Evolutionary conservation across 176 grass and related monocot species (phyloP).

Genomic region (Alopecurus myosuroides): DNA sequence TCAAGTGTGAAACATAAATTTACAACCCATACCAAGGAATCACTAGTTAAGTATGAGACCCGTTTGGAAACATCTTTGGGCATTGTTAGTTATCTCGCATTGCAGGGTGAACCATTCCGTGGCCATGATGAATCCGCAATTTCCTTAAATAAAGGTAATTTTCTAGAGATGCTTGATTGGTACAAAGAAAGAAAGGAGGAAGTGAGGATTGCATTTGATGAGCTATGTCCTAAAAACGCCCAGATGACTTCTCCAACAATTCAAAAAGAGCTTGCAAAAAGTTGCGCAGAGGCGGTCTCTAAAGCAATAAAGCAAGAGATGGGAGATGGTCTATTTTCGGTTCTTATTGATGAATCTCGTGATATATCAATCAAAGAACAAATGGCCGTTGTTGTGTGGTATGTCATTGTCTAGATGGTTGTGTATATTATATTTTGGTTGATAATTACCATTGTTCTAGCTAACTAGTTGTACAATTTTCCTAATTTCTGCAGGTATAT

Average conservation of each 20-base stretch:
- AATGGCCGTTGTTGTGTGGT: too few species aligned
- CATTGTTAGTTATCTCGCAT: neutral
- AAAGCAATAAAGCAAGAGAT: neutral
- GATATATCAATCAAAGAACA: too few species aligned
- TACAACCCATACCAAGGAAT: too few species aligned
- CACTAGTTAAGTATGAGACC: too few species aligned
- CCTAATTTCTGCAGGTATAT: too few species aligned
- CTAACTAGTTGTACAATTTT: too few species aligned
- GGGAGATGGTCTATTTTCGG: too few species aligned
- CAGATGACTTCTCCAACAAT: neutral
- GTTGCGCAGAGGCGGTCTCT: neutral
- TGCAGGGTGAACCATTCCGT: neutral
- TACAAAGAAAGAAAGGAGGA: neutral
- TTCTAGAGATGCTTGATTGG: neutral
- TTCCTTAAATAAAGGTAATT: neutral
- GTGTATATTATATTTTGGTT: too few species aligned
- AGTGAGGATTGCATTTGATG: neutral
- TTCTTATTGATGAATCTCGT: too few species aligned
- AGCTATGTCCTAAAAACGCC: neutral
- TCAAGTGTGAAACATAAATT: neutral
- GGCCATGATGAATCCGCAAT: neutral
- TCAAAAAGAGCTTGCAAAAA: neutral
- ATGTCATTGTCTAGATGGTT: too few species aligned
- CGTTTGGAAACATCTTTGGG: neutral
- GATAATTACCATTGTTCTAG: too few species aligned